Evolutionary conservation across 2,329 filamentous ascomycete species (phyloP), one percentile per base, ranked within the genome.

Genomic region (Coniella vitis): DNA sequence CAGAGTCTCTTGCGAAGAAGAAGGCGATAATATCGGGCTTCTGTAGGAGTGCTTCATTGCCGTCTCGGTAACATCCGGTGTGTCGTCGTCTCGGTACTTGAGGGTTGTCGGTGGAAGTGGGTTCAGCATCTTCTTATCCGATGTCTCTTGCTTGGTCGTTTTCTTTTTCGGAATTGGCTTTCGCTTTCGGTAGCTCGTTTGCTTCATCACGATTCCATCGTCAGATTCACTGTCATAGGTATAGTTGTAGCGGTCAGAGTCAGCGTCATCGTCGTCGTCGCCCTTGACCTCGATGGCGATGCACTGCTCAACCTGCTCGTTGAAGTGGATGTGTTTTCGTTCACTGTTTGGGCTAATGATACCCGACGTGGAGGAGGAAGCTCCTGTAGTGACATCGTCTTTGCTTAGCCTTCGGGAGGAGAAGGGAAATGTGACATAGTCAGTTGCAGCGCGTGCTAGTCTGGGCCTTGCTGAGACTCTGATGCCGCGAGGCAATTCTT

Each of bases 251-350:
- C 45, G 52, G 32, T 76, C 76, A 4, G 74, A 67, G 20, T 81
- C 76, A 22, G 40, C 40, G 12, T 88, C 82, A 10, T 86, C 81
- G 22, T 86, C 81, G 41, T 90, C 85, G 20, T 84, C 84, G 55
- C 87, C 82, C 68, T 94, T 94, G 58, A 82, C 77, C 31, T 97
- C 90, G 29, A 98, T 81, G 7, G 93, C 93, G 56, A 96, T 96
- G 64, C 90, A 96, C 64, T 97, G 91, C 63, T 90, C 84, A 2
- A 98, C 93, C 68, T 91, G 87, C 62, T 96, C 87, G 62, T 96
- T 93, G 66, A 98, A 98, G 61, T 95, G 88, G 56, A 98, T 97
- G 63, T 95, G 91, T 53, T 84, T 90, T 60, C 82, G 79, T 59
- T 86, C 84, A 7, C 78, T 66, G 70, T 79, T 68, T 51, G 89